Percentiles rank a stretch among this genome's conserved stretches.
Evolutionary conservation across 2,329 filamentous ascomycete species (phyloP).

Genomic region (Aspergillus brasiliensis): DNA sequence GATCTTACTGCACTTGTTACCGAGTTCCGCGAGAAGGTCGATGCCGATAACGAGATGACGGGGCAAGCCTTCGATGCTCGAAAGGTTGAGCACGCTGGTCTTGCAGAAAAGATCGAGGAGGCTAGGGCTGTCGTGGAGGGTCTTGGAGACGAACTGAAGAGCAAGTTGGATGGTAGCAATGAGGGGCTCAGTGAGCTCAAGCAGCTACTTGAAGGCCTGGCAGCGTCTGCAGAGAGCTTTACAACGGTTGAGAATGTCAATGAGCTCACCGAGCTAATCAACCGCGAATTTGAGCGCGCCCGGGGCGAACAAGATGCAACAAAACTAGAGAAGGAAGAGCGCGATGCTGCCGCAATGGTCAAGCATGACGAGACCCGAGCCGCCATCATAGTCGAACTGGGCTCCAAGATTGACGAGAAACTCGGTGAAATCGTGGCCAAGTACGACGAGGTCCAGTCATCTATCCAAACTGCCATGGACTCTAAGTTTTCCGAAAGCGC

Average conservation of each 20-base stretch:
- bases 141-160: constrained; percentile 74
- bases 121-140: constrained; percentile 77
- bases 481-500: constrained; percentile 73
- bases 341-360: constrained; percentile 55
- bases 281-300: constrained; percentile 83
- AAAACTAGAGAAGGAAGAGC: constrained; percentile 74
- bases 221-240: constrained; percentile 57
- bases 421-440: constrained; percentile 79
- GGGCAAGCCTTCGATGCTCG: constrained; percentile 80
- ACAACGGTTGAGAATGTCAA: constrained; percentile 63
- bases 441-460: constrained; percentile 80
- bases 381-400: constrained; percentile 56
- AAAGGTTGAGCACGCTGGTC: constrained; percentile 76
- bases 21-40: constrained; percentile 66
- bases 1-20: constrained; percentile 70
- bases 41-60: constrained; percentile 70
- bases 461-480: constrained; percentile 70
- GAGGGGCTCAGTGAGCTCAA: constrained; percentile 63
- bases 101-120: constrained; percentile 76
- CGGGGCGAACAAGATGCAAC: constrained; percentile 76
- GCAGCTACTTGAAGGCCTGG: constrained; percentile 66
- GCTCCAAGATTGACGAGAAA: constrained; percentile 70
- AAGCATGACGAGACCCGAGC: constrained; percentile 64
- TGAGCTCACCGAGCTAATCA: constrained; percentile 74
- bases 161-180: constrained; percentile 74